A percentile compares a stretch with the other conserved stretches of the same genome.
These are phyloP conservation scores for Cladophialophora carrionii DNA, from an alignment of 2,329 filamentous ascomycete genomes.

Conservation along the genomic window DNA sequence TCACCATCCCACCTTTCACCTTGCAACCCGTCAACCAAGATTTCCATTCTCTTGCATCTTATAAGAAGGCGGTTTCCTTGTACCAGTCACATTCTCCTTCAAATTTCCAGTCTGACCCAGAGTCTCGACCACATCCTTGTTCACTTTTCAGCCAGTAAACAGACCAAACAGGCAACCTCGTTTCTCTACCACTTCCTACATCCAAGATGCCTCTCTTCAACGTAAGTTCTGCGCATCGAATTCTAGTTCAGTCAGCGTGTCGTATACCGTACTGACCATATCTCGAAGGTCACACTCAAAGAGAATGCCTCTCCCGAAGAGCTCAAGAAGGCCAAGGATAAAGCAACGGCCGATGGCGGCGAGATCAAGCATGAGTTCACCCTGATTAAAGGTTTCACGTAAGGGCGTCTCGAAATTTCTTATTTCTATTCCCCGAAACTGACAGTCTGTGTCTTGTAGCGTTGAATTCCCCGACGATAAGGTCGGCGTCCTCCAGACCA, in stretches of 20 bases:
- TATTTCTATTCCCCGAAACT: background rate
- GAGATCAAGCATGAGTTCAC: slow-evolving; percentile 81
- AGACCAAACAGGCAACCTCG: background rate
- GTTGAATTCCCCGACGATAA: slow-evolving; percentile 71
- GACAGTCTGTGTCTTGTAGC: slow-evolving; percentile 50
- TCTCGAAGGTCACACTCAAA: slow-evolving; percentile 75
- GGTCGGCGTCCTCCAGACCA: slow-evolving; percentile 66
- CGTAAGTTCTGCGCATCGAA: slow-evolving; percentile 38
- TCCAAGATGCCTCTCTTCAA: slow-evolving; percentile 48
- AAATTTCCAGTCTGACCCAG: slow-evolving; percentile 1
- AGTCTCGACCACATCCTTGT: slow-evolving; percentile 2
- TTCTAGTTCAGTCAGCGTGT: background rate
- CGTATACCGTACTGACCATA: slow-evolving; percentile 4
- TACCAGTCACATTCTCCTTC: slow-evolving; percentile 7
- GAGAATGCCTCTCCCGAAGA: slow-evolving; percentile 67
- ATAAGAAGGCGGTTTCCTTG: background rate
- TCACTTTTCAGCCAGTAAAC: background rate
- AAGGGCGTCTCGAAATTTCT: slow-evolving; percentile 46
- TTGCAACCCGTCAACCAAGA: background rate
- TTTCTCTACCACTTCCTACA: slow-evolving; percentile 11
- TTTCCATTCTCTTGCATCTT: slow-evolving; percentile 12
- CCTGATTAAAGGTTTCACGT: slow-evolving; percentile 93
- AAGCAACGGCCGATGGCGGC: slow-evolving; percentile 74
- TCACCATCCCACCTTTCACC: slow-evolving; percentile 10
- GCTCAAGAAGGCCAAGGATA: slow-evolving; percentile 74